Percentiles rank a stretch among this genome's conserved stretches.
phyloP scores from a whole-genome alignment of 2,329 filamentous ascomycete species.

The Aspergillus candidus region DNA sequence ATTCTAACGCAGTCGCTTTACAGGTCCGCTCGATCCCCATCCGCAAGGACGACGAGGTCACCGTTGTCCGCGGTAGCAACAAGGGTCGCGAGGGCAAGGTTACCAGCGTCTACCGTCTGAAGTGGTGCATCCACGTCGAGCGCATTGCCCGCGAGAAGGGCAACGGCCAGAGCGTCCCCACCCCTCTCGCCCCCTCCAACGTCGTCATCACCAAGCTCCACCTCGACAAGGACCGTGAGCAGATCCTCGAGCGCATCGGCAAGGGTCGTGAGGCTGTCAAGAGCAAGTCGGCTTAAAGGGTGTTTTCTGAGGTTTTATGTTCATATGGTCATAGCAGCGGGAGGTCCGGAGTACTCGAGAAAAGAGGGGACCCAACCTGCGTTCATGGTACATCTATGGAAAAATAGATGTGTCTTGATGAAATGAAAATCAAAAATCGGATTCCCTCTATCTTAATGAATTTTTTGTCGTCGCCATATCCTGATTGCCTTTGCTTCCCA shows the following conservation, averaged over 20 bases:
- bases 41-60: conserved; percentile 96
- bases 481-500: too few relatives aligned
- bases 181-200: conserved; percentile 94
- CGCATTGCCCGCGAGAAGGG: conserved; percentile 95
- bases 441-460: conserved; percentile 54
- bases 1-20: conserved; percentile 8
- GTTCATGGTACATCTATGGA: conserved; percentile 20
- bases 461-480: too few relatives aligned
- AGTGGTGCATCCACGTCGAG: conserved; percentile 97
- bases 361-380: conserved; percentile 17
- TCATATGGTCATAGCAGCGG: conserved; percentile 57
- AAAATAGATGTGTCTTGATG: conserved; percentile 25
- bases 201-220: conserved; percentile 98
- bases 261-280: conserved; percentile 44
- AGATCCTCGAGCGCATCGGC: conserved; percentile 42
- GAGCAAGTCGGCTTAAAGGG: conserved; percentile 58
- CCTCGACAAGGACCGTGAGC: conserved; percentile 57
- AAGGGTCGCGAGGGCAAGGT: conserved; percentile 99
- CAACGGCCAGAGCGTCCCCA: conserved; percentile 89
- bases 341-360: conserved; percentile 22
- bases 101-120: conserved; percentile 94
- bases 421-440: conserved; percentile 61
- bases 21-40: conserved; percentile 93
- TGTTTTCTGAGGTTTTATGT: conserved; percentile 51
- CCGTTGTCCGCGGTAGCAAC: conserved; percentile 84